Conservation (phyloP, 2,329 filamentous ascomycete genomes). For the Cladosporium cucumerinum region DNA sequence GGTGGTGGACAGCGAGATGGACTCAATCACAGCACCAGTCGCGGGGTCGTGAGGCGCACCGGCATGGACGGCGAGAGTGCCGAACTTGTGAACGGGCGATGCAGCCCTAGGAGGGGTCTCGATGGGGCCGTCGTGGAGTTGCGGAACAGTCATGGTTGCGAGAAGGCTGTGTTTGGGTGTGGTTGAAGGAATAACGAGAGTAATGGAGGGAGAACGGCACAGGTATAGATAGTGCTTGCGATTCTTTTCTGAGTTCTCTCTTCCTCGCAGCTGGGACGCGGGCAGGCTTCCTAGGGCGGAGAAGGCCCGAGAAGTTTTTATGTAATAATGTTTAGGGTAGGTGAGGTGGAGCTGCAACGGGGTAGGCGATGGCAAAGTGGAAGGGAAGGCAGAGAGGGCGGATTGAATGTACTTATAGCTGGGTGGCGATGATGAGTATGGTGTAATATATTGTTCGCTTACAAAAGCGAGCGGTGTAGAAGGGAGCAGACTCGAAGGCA, state of each 20-base stretch:
- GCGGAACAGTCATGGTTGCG: conserved; percentile 26
- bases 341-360: not conserved
- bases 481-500: not conserved
- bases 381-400: not conserved
- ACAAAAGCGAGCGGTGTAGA: conserved; percentile 9
- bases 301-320: conserved; percentile 15
- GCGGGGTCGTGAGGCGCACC: conserved; percentile 84
- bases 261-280: not conserved
- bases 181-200: not conserved
- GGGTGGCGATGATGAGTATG: not conserved
- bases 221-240: not conserved
- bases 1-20: conserved; percentile 94
- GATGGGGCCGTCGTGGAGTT: conserved; percentile 45
- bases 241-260: conserved; percentile 11
- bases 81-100: conserved; percentile 76
- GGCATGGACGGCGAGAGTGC: conserved; percentile 91
- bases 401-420: conserved; percentile 2
- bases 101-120: conserved; percentile 71
- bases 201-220: not conserved
- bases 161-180: not conserved
- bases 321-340: conserved; percentile 12
- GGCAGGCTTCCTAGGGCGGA: conserved; percentile 9
- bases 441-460: not conserved
- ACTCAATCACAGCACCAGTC: conserved; percentile 92
- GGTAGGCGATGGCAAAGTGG: not conserved